phyloP scores from a whole-genome alignment of 257 asterid species.

The Voacanga thouarsii region DNA sequence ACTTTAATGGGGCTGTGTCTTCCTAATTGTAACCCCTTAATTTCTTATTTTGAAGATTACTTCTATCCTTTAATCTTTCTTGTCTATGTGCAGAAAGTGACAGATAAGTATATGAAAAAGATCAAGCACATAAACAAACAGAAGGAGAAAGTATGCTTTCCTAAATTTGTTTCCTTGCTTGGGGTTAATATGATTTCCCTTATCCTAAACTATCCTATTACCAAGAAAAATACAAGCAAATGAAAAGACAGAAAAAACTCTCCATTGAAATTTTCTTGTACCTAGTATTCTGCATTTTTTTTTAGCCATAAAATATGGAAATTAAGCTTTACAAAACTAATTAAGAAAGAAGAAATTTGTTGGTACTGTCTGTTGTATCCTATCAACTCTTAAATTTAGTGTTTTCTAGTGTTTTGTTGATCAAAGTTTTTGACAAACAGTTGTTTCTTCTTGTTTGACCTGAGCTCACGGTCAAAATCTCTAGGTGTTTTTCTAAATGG shows the following conservation, averaged over 20 bases:
- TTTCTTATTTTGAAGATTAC: slow-evolving; percentile 4
- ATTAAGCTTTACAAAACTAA: not conserved
- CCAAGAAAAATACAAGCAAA: not conserved
- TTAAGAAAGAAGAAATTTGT: not conserved
- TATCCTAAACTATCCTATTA: not conserved
- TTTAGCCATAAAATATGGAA: not conserved
- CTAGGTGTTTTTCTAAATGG: not conserved
- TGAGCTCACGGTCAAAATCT: not conserved
- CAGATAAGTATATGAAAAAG: slow-evolving; percentile 93
- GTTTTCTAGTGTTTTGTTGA: not conserved
- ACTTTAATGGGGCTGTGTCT: not conserved
- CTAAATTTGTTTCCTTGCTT: not conserved
- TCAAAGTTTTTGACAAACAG: not conserved
- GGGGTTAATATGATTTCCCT: not conserved
- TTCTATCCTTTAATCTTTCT: slow-evolving; percentile 1
- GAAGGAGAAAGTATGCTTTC: slow-evolving; percentile 72
- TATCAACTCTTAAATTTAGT: not conserved
- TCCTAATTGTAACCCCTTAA: not conserved
- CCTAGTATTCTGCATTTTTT: not conserved
- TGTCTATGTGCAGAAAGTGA: slow-evolving; percentile 65
- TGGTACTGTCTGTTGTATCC: not conserved
- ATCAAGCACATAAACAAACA: slow-evolving; percentile 73
- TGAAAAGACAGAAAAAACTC: not conserved
- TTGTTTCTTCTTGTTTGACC: not conserved
- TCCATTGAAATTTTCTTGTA: not conserved